phyloP scores from a whole-genome alignment of 1,284 basidiomycete genomes.

The Paramarasmius palmivorus region DNA sequence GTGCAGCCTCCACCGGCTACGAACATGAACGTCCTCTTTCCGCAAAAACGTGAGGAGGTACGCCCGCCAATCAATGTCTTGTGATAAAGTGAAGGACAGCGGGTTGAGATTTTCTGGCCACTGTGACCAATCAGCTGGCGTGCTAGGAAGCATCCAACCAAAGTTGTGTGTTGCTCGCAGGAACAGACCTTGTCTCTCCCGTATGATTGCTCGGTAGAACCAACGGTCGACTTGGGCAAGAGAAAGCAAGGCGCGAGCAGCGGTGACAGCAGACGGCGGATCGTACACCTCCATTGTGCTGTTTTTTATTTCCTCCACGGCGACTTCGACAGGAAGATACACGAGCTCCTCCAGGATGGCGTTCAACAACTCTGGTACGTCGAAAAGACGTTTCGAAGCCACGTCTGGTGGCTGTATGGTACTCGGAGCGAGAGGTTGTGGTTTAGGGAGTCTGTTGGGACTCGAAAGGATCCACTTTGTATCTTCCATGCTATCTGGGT shows the following conservation, averaged over 20 bases:
- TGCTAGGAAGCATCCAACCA: constrained; percentile 17
- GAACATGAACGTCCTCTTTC: constrained; percentile 13
- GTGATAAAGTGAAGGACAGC: constrained; percentile 5
- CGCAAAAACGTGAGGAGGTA: constrained; percentile 15
- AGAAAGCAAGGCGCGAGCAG: constrained; percentile 10
- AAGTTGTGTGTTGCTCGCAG: constrained; percentile 11
- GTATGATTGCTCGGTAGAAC: constrained; percentile 10
- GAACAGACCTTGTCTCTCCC: constrained; percentile 11
- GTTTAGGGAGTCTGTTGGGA: neutral
- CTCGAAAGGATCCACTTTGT: neutral
- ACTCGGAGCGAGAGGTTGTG: neutral
- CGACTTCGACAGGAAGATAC: neutral
- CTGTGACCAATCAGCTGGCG: constrained; percentile 12
- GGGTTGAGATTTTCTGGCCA: constrained; percentile 4
- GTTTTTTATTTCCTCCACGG: constrained; percentile 7
- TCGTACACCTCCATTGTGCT: neutral
- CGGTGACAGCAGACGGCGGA: constrained; percentile 6
- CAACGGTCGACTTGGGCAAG: constrained; percentile 10
- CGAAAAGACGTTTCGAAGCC: constrained; percentile 7
- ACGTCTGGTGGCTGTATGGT: neutral
- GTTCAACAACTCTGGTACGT: constrained; percentile 14
- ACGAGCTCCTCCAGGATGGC: constrained; percentile 11
- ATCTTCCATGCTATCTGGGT: constrained; percentile 11
- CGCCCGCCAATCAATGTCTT: constrained; percentile 13
- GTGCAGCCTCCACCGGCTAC: constrained; percentile 15